phyloP scores from a whole-genome alignment of 2,329 filamentous ascomycete genomes.

The Cadophora sp. region DNA sequence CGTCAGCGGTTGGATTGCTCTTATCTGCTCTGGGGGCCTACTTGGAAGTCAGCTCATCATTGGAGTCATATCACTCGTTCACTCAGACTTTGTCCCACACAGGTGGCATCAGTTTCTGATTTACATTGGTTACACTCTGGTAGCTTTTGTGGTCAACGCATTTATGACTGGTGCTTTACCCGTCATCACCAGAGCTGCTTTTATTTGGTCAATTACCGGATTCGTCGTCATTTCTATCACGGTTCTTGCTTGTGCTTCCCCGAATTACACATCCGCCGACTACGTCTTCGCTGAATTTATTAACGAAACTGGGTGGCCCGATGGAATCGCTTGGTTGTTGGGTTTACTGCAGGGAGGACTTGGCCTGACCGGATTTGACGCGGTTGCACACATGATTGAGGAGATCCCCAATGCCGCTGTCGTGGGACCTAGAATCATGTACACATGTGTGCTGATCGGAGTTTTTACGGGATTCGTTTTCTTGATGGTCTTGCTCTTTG shows the following conservation, averaged over 20 bases:
- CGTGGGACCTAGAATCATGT: slow-evolving; percentile 57
- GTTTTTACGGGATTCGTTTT: slow-evolving; percentile 56
- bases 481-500: slow-evolving; percentile 48
- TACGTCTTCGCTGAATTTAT: slow-evolving; percentile 63
- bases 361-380: slow-evolving; percentile 55
- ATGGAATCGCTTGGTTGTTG: slow-evolving; percentile 57
- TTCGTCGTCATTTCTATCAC: slow-evolving; percentile 60
- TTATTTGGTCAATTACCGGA: slow-evolving; percentile 59
- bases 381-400: slow-evolving; percentile 55
- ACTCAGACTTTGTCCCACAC: slow-evolving; percentile 56
- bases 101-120: slow-evolving; percentile 62
- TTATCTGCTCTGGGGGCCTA: slow-evolving; percentile 60
- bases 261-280: slow-evolving; percentile 56
- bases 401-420: slow-evolving; percentile 59
- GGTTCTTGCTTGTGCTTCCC: slow-evolving; percentile 58
- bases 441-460: slow-evolving; percentile 56
- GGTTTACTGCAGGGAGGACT: slow-evolving; percentile 60
- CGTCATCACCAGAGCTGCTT: slow-evolving; percentile 55
- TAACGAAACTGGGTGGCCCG: slow-evolving; percentile 59
- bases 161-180: slow-evolving; percentile 57
- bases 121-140: slow-evolving; percentile 55
- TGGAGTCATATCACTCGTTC: slow-evolving; percentile 58
- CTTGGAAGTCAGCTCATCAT: slow-evolving; percentile 61
- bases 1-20: slow-evolving; percentile 50
- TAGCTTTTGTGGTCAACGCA: slow-evolving; percentile 56